phyloP scores from a whole-genome alignment of 441 rosid species.

The Melastoma candidum region DNA sequence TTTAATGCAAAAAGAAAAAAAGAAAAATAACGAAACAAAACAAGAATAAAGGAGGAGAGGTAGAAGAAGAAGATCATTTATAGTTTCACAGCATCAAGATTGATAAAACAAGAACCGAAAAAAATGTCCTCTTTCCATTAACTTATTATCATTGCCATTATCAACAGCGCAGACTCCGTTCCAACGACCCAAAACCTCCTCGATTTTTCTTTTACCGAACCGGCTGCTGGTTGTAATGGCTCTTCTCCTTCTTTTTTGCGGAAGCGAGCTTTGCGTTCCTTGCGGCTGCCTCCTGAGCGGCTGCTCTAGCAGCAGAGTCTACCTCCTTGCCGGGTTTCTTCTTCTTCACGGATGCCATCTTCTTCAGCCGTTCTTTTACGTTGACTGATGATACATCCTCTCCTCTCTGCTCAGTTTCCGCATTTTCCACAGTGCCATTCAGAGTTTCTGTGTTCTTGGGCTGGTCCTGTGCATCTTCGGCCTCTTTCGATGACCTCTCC shows the following conservation, averaged over 20 bases:
- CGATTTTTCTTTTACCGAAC: slow-evolving; percentile 14
- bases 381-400: slow-evolving; percentile 39
- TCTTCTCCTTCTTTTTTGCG: slow-evolving; percentile 85
- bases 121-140: too few species aligned
- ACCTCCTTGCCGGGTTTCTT: slow-evolving; percentile 64
- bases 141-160: too few species aligned
- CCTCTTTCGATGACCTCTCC: slow-evolving; percentile 41
- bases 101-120: too few species aligned
- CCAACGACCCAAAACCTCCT: too few species aligned
- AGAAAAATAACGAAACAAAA: too few species aligned
- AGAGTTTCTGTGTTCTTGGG: slow-evolving; percentile 20
- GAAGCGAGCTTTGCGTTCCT: slow-evolving; percentile 65
- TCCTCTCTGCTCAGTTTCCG: slow-evolving; percentile 17
- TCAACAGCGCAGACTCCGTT: too few species aligned
- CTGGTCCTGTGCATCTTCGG: slow-evolving; percentile 37
- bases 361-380: slow-evolving; percentile 61
- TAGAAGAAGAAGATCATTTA: too few species aligned
- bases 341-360: slow-evolving; percentile 51
- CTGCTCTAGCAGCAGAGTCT: slow-evolving; percentile 60
- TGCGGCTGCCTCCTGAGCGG: slow-evolving; percentile 64
- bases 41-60: too few species aligned
- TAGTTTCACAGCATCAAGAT: too few species aligned
- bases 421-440: slow-evolving; percentile 22
- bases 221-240: slow-evolving; percentile 75
- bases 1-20: too few species aligned